Evolutionary conservation across 352 stramenopile genomes (phyloP), one percentile per base, ranked within the genome.

Genomic region (Pythium sp.): DNA sequence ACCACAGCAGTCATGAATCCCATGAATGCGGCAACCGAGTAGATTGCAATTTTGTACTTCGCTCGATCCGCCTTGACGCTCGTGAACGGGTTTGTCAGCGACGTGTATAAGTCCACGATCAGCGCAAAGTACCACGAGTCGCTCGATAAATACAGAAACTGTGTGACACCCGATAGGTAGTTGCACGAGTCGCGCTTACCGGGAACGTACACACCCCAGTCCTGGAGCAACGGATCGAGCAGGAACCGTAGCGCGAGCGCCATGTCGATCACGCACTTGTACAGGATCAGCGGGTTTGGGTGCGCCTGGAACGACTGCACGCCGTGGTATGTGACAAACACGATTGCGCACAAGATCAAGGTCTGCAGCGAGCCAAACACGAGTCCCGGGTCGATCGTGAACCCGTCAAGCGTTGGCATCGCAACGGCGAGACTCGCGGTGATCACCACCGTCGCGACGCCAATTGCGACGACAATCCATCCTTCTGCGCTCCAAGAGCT

Each of bases 41-140:
- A 92, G n/a, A 94, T 83, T 12, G 76, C 72, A 5, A 84, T 69
- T 56, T 88, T 86, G 66, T 91, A 96, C 32, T 70, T 78, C 38
- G 63, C 67, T 11, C 82, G 77, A 65, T 96, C 90, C 2, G 64
- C 74, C 56, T 87, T 76, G 58, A 94, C 84, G 43, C 86, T 94
- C 59, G 87, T 93, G 63, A 97, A 97, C 18, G 90, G 90, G 57
- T 95, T 96, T 43, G 76, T 93, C 12, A 96, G 72, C 22, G 84
- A 91, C 66, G 70, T 78, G 62, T 92, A 93, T 7, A 91, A 65
- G 55, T 92, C 82, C 6, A 93, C 65, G 65, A 90, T 92, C 55
- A 91, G 75, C 32, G 84, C 80, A 70, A 95, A 94, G 74, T 92
- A 93, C 87, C 85, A 94, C 61, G 74, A 87, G 63, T 95, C 87